Base-by-base conservation (phyloP, 306 rosid species). In the Vicia villosa region DNA sequence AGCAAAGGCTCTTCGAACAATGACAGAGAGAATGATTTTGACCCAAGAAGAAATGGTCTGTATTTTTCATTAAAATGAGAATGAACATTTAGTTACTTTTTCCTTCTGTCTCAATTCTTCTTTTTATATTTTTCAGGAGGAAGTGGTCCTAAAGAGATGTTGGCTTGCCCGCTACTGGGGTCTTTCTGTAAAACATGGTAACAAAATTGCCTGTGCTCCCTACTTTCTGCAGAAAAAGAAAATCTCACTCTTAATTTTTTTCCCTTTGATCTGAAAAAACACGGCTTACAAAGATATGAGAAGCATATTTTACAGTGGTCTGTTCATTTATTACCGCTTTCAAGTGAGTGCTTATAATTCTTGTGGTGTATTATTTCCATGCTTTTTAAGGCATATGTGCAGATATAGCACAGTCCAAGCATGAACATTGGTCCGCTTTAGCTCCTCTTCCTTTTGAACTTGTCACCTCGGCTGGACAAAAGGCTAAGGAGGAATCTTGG, bases 101-200 rank as follows among this genome's bases (percentile, higher is more conserved):
- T 40, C 34, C 64, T 45, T 63, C 16, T 70, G 59, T 55, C 60
- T 77, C 72, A 34, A 57, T 64, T 77, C 22, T 22, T 54, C 21
- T 46, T 20, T 38, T 24, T 21, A n/a, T 79, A 15, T 69, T 65
- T 72, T 77, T 70, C 64, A 92, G 98, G 98, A 92, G 83, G 98
- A 92, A 83, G 99, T 95, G 76, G 99, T 95, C 68, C 81, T 95
- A 52, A 95, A 91, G 91, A 81, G 99, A 80, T 95, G 99, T 78
- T 91, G 99, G 99, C 96, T 95, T 60, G 92, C 99, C 66, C 97
- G 99, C 77, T 89, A 91, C 75, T 95, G 99, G 99, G 90, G 90
- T 72, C 85, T 91, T 71, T 90, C 97, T 70, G 85, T 95, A 68
- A 86, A 89, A 74, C 85, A 89, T 77, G 99, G 99, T 95, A 89